Evolutionary conservation across 139 green algal species (phyloP).

Genomic region (Raphidocelis subcapitata): DNA sequence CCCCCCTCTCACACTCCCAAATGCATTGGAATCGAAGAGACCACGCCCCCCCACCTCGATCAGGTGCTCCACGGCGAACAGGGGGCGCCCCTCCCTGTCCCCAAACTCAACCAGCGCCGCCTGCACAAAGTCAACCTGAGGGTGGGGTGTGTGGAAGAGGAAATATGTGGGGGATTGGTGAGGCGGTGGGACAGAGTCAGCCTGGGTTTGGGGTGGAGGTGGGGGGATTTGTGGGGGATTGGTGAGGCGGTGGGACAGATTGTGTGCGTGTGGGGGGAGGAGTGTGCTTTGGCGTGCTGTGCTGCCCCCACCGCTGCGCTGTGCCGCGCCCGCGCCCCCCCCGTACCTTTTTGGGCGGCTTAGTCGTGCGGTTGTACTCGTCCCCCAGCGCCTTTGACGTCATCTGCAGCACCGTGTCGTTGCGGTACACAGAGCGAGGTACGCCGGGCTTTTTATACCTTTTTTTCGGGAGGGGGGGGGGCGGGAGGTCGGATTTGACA

Average conservation of each 20-base stretch:
- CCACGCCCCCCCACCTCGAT: too few relatives aligned
- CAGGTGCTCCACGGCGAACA: slow-evolving; percentile 47
- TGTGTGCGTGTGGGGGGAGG: too few relatives aligned
- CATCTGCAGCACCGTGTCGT: too few relatives aligned
- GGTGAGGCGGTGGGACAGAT: not conserved
- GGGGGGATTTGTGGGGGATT: not conserved
- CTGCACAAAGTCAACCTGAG: slow-evolving; percentile 31
- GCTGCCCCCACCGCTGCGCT: not conserved
- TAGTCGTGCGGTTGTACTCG: slow-evolving; percentile 37
- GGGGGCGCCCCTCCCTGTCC: slow-evolving; percentile 20
- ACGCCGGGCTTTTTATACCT: too few relatives aligned
- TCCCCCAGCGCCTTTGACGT: too few relatives aligned
- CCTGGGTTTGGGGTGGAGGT: not conserved
- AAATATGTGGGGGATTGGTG: not conserved
- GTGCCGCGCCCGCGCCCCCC: not conserved
- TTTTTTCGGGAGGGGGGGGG: too few relatives aligned
- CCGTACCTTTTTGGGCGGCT: slow-evolving; percentile 43
- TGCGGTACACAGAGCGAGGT: too few relatives aligned
- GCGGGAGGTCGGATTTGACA: too few relatives aligned
- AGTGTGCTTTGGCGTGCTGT: not conserved
- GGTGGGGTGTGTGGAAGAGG: not conserved
- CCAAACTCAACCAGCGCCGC: slow-evolving; percentile 23
- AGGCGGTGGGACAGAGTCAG: not conserved
- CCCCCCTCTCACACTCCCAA: too few relatives aligned
- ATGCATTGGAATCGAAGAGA: too few relatives aligned